These are phyloP conservation scores for Entomophthora muscae DNA, from an alignment of 371 early-diverging fungal species.

Conservation along the genomic window DNA sequence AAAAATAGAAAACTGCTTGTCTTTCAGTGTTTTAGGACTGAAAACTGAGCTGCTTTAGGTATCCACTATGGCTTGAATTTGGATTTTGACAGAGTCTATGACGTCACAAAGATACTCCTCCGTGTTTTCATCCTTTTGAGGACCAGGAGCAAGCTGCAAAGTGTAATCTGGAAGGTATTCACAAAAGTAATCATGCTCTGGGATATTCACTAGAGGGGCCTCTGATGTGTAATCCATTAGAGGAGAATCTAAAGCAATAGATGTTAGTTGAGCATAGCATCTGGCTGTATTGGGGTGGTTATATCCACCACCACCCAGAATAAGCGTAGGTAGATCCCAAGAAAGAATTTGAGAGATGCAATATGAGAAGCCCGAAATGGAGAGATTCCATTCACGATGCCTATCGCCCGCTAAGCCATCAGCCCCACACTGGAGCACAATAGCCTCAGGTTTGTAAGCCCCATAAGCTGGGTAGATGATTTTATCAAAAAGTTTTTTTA, in stretches of 20 bases:
- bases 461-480: slow-evolving; percentile 57
- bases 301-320: slow-evolving; percentile 92
- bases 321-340: slow-evolving; percentile 61
- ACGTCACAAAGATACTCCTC: slow-evolving; percentile 10
- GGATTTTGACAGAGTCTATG: neutral
- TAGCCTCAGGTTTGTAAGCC: slow-evolving; percentile 76
- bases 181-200: slow-evolving; percentile 34
- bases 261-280: slow-evolving; percentile 28
- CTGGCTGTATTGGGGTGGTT: slow-evolving; percentile 82
- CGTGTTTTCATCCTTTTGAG: slow-evolving; percentile 20
- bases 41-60: too few relatives aligned
- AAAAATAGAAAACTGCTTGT: too few relatives aligned
- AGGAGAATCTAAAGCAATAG: slow-evolving; percentile 34
- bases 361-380: too few relatives aligned
- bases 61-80: too few relatives aligned
- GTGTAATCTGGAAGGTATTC: slow-evolving; percentile 33
- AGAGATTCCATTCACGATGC: too few relatives aligned
- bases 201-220: slow-evolving; percentile 23
- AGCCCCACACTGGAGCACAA: slow-evolving; percentile 98
- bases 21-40: too few relatives aligned
- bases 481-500: slow-evolving; percentile 72
- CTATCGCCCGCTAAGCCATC: slow-evolving; percentile 96
- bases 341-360: too few relatives aligned
- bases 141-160: slow-evolving; percentile 19
- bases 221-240: slow-evolving; percentile 18